Evolutionary conservation across 1,139 yeast genomes (phyloP), one percentile per base, ranked within the genome.

Genomic region (Eremothecium sinecaudum): DNA sequence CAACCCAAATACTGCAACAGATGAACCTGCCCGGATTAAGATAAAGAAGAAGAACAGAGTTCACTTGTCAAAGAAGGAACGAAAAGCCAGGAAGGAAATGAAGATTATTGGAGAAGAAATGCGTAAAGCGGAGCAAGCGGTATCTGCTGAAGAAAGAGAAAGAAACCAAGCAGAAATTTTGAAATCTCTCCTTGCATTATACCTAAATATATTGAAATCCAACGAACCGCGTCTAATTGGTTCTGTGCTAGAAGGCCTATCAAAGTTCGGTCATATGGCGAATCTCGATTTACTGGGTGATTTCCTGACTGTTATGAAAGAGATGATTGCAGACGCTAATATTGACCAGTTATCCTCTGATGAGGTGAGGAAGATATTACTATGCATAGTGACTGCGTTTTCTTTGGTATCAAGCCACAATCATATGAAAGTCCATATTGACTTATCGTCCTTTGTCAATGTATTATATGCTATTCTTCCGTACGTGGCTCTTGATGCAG

Each of bases 271-370:
- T 2, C 90, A 79, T 51, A 78, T 87, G 76, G 87, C 93, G 23
- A 90, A 90, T 53, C 75, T 90, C 36, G 97, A 90, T 46, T 66
- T 90, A 35, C 70, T 90, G 47, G 97, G 97, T 18, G 98, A 90
- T 56, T 76, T 90, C 58, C 66, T 90, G 32, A 93, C 81, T 56
- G 94, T 86, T 2, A 68, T 90, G 52, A 69, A 92, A 47, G 97
- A 90, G 58, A 69, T 82, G 18, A 73, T 81, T 59, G 50, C 59
- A 14, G 79, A 74, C 20, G 62, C 68, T n/a, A 64, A 67, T 24
- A 62, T 63, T 12, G 68, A 58, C 42, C 59, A 59, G 33, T 58
- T 63, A 34, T 51, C 58, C 32, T 53, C 69, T n/a, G 46, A 39
- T 20, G 55, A 63, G 27, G 66, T 67, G 19, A 73, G 95, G 46